phyloP scores from a whole-genome alignment of 768 basidiomycete genomes.

The Suillus fuscotomentosus region DNA sequence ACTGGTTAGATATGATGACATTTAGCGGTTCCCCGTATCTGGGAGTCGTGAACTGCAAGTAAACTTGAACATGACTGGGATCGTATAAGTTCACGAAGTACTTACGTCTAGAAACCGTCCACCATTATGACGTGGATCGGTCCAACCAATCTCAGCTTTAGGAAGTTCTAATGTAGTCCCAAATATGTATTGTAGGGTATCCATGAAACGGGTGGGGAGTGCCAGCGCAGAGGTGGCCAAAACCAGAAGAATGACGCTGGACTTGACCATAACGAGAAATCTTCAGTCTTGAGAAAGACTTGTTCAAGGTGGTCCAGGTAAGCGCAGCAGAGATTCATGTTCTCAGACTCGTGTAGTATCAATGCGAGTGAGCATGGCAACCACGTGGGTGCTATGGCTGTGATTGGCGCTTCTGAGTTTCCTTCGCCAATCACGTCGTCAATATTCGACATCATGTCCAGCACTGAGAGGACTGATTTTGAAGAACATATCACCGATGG shows the following conservation, averaged over 20 bases:
- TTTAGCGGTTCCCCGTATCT: constrained; percentile 80
- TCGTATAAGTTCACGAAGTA: constrained; percentile 1
- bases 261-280: background rate
- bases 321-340: background rate
- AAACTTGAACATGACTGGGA: background rate
- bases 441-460: constrained; percentile 3
- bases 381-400: background rate
- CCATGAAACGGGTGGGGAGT: background rate
- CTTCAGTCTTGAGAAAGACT: background rate
- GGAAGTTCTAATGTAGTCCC: constrained; percentile 11
- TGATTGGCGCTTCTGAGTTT: background rate
- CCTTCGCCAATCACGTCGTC: background rate
- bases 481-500: constrained; percentile 5
- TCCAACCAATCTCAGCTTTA: constrained; percentile 40
- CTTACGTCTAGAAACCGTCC: constrained; percentile 77
- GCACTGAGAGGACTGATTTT: background rate
- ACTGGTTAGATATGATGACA: constrained; percentile 74
- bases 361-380: too few relatives aligned
- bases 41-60: constrained; percentile 59
- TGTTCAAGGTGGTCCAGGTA: background rate
- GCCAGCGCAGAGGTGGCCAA: background rate
- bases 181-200: background rate
- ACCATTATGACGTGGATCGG: constrained; percentile 72
- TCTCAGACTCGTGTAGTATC: background rate
- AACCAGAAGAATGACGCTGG: background rate